A percentile compares a stretch with the other conserved stretches of the same genome.
phyloP scores from a whole-genome alignment of 352 stramenopile genomes.

The Pythium periplocum region DNA sequence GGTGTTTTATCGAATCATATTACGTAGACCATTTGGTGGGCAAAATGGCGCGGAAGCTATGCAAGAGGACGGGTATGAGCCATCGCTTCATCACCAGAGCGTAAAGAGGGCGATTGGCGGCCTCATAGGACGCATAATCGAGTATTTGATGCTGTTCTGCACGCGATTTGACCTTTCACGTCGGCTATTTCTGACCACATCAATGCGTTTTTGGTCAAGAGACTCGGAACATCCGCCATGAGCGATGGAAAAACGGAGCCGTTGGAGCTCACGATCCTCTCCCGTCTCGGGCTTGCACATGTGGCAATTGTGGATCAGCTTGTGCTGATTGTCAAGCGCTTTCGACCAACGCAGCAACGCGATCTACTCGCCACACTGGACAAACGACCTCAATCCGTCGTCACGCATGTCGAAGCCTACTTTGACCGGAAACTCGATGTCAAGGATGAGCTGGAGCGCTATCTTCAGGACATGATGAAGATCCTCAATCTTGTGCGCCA shows the following conservation, averaged over 20 bases:
- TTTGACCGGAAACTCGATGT: slow-evolving; percentile 60
- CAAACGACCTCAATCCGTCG: slow-evolving; percentile 8
- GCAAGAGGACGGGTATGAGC: no score
- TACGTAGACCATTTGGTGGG: neutral
- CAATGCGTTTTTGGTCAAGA: no score
- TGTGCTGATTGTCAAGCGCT: slow-evolving; percentile 27
- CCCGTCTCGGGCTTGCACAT: slow-evolving; percentile 31
- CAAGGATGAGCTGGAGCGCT: slow-evolving; percentile 51
- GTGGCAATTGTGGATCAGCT: slow-evolving; percentile 32
- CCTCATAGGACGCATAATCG: no score
- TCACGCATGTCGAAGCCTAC: slow-evolving; percentile 27
- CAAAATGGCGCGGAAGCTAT: no score
- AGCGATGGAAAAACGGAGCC: neutral
- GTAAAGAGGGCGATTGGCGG: no score
- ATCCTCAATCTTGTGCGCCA: slow-evolving; percentile 45
- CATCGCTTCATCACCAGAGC: neutral
- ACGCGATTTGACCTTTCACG: no score
- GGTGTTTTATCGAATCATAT: neutral
- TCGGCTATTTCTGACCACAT: neutral
- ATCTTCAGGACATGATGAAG: slow-evolving; percentile 51
- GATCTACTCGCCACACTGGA: slow-evolving; percentile 28
- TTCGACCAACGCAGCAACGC: slow-evolving; percentile 35
- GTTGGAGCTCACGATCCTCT: slow-evolving; percentile 25
- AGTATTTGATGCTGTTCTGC: no score
- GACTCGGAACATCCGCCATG: no score